phyloP scores from a whole-genome alignment of 148 eudicot species.

The Nepenthes gracilis region DNA sequence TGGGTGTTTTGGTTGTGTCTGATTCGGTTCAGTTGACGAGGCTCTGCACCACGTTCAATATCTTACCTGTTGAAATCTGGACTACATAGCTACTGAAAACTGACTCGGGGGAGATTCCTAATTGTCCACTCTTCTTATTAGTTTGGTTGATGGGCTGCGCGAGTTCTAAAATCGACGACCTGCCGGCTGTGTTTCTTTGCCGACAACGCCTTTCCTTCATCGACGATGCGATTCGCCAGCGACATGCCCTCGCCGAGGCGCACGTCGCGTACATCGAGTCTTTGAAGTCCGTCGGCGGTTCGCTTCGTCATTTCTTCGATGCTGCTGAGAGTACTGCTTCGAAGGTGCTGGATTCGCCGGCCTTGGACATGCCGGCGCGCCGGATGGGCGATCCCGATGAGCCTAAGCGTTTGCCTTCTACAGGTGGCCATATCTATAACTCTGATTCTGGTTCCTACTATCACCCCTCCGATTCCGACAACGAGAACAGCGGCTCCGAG shows the following conservation, averaged over 20 bases:
- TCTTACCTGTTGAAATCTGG: too few relatives aligned
- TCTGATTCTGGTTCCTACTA: slow-evolving; percentile 46
- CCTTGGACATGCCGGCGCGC: slow-evolving; percentile 20
- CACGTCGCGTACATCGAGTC: slow-evolving; percentile 63
- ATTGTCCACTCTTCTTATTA: neutral
- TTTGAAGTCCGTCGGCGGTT: slow-evolving; percentile 38
- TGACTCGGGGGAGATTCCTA: neutral
- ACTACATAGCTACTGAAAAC: neutral
- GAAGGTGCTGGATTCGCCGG: slow-evolving; percentile 20
- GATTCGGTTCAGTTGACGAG: too few relatives aligned
- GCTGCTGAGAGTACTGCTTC: slow-evolving; percentile 5
- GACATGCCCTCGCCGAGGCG: slow-evolving; percentile 54
- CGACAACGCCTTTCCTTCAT: slow-evolving; percentile 44
- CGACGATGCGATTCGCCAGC: slow-evolving; percentile 44
- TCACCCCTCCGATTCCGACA: neutral
- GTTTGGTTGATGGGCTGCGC: slow-evolving; percentile 59
- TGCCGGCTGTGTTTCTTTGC: slow-evolving; percentile 72
- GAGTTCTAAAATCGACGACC: slow-evolving; percentile 67
- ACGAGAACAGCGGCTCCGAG: slow-evolving; percentile 1
- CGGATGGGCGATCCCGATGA: slow-evolving; percentile 24
- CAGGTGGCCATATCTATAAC: slow-evolving; percentile 14
- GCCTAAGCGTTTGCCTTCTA: neutral
- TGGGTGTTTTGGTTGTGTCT: too few relatives aligned
- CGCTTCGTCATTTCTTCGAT: slow-evolving; percentile 44
- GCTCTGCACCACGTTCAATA: neutral